Conservation (phyloP, 768 basidiomycete species). For the Leccinum disarticulatum region DNA sequence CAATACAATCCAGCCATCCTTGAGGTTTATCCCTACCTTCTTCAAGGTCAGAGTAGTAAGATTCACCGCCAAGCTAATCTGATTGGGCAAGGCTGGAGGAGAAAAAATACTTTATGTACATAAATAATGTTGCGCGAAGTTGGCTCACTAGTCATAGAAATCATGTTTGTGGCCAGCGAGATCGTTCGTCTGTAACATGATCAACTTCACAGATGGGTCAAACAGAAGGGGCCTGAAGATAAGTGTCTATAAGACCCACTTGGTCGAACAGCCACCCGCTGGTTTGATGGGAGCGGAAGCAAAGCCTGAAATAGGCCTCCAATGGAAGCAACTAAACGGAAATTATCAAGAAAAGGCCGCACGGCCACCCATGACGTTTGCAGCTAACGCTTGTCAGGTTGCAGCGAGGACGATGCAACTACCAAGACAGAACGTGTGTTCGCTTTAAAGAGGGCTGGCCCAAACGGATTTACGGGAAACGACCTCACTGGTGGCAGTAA, state of each 20-base stretch:
- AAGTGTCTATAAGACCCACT: background rate
- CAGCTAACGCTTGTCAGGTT: background rate
- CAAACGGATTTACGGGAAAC: background rate
- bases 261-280: conserved; percentile 1
- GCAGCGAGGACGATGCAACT: background rate
- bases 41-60: no score
- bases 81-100: background rate
- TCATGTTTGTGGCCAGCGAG: conserved; percentile 2
- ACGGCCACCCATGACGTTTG: background rate
- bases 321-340: background rate
- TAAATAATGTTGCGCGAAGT: background rate
- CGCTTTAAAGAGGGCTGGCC: background rate
- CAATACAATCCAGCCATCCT: no score
- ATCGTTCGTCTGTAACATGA: conserved; percentile 2
- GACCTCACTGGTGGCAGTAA: background rate
- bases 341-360: background rate
- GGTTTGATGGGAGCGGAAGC: conserved; percentile 5
- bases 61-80: conserved; percentile 1
- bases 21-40: background rate
- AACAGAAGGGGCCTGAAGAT: background rate
- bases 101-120: background rate
- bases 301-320: background rate
- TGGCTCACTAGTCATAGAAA: conserved; percentile 5
- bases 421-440: background rate
- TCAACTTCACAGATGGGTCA: background rate